Evolutionary conservation across 208 protist genomes (phyloP), one percentile per base, ranked within the genome.

Genomic region (Leishmania arabica): DNA sequence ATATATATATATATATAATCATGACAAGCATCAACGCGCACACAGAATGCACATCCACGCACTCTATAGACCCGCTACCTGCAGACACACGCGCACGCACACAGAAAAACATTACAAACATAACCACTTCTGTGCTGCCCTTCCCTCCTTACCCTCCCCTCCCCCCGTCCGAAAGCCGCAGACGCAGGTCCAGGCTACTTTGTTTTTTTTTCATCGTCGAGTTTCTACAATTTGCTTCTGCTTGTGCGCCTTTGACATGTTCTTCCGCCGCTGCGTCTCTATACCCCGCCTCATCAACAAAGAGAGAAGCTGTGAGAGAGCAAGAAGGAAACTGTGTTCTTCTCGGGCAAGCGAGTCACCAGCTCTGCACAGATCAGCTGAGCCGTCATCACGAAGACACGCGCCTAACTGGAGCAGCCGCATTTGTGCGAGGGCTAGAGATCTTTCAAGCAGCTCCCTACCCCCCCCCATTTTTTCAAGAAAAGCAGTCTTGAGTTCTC

Each of bases 1-100:
- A n/a, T 24, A 24, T 62, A 17, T 42, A n/a, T 24, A 24, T n/a
- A 11, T 24, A 11, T 24, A 21, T 62, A 15, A 27, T 21, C 51
- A 13, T 58, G 42, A 56, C 47, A 70, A 73, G 58, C 27, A 83
- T 45, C 65, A 73, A 34, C 68, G 60, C 31, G 47, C 72, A 70
- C n/a, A 77, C 62, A 5, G 45, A 13, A 21, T 69, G 37, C 19
- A 51, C 17, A 70, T 60, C 11, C 24, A 62, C 45, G 47, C 45
- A 53, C 45, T 53, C 34, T n/a, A 79, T 54, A 69, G n/a, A 27
- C 37, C 27, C 34, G 58, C 8, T 17, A 21, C 75, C 51, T 45
- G 58, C 47, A 47, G 73, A 54, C 53, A 53, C 31, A 42, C 11
- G 9, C 40, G 9, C 37, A 71, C 66, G 45, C 34, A 45, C 21